Conservation (phyloP, 192 early-diverging fungal species). For the Hyaloraphidium curvatum region DNA sequence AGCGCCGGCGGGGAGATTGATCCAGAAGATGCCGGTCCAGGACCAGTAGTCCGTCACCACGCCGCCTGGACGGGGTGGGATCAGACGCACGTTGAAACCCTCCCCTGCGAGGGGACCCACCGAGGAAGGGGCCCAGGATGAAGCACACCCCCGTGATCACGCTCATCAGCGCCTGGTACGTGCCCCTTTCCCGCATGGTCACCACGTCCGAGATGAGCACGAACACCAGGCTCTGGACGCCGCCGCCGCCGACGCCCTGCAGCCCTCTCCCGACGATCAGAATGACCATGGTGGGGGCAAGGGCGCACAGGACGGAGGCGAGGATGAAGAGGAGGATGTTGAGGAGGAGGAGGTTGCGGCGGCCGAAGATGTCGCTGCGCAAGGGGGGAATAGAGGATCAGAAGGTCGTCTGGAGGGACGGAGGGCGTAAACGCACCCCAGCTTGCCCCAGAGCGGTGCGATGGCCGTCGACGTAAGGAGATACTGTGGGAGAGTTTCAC, state of each 20-base stretch:
- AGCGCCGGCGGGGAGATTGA: constrained; percentile 2
- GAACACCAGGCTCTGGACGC: neutral
- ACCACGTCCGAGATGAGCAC: neutral
- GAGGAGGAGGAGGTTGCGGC: constrained; percentile 7
- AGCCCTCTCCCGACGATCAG: constrained; percentile 12
- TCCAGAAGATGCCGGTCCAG: constrained; percentile 5
- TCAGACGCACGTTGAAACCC: too few relatives aligned
- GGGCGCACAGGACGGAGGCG: constrained; percentile 16
- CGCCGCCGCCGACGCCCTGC: constrained; percentile 5
- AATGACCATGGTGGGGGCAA: constrained; percentile 18
- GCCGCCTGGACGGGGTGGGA: too few relatives aligned
- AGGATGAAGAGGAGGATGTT: constrained; percentile 13
- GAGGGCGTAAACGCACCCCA: too few relatives aligned
- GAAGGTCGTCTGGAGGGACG: too few relatives aligned
- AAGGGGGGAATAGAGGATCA: too few relatives aligned
- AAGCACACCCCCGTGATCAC: neutral
- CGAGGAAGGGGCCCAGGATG: neutral
- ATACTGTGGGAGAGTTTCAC: too few relatives aligned
- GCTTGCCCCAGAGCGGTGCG: constrained; percentile 26
- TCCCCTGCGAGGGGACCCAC: too few relatives aligned
- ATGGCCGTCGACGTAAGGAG: too few relatives aligned
- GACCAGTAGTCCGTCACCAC: constrained; percentile 2
- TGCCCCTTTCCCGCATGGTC: neutral
- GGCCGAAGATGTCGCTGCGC: constrained; percentile 25
- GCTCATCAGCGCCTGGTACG: neutral